Evolutionary conservation across 1,139 yeast species (phyloP).

Genomic region (Hyphopichia fennica): DNA sequence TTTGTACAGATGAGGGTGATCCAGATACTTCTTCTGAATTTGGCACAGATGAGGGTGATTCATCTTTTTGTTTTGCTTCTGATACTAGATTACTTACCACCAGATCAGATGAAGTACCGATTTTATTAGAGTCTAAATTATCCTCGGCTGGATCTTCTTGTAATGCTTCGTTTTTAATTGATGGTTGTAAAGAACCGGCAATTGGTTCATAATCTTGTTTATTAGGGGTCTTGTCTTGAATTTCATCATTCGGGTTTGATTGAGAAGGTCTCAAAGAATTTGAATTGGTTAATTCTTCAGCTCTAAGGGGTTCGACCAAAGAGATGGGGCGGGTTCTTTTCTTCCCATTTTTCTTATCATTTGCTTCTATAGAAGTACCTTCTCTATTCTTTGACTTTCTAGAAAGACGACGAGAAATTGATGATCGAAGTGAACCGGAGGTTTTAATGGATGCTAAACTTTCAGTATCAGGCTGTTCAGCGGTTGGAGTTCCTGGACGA

Average conservation of each 20-base stretch:
- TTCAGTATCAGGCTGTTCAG: neutral
- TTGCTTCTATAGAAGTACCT: neutral
- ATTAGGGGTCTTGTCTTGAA: neutral
- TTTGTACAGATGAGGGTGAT: neutral
- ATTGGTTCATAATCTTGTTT: constrained; percentile 1
- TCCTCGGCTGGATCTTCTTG: neutral
- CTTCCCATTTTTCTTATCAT: neutral
- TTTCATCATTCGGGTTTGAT: neutral
- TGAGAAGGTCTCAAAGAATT: neutral
- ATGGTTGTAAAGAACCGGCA: neutral
- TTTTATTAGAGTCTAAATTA: neutral
- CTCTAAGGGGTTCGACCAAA: neutral
- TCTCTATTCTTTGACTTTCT: neutral
- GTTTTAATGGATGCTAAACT: neutral
- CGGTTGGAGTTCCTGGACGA: neutral
- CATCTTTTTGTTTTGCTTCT: neutral
- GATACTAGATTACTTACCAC: neutral
- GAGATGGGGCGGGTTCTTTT: neutral
- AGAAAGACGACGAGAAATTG: constrained; percentile 2
- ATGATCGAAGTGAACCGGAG: constrained; percentile 1
- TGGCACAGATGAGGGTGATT: neutral
- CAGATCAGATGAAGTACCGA: neutral
- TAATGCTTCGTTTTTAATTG: neutral
- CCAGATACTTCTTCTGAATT: neutral
- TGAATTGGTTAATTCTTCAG: neutral